phyloP scores from a whole-genome alignment of 805 yeast genomes.

The Monosporozyma yasuniensis region DNA sequence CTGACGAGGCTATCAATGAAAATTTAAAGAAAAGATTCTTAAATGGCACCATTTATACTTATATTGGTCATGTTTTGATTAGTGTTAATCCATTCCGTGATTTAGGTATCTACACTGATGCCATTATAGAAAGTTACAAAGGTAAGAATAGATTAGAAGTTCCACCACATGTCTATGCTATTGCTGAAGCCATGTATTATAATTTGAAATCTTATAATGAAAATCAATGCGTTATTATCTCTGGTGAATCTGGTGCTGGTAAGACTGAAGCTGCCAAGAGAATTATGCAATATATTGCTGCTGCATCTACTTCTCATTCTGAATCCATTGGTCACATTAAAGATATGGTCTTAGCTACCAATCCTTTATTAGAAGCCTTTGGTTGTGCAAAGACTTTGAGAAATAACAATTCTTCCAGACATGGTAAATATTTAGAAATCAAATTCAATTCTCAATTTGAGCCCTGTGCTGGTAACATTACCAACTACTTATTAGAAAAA shows the following conservation, averaged over 20 bases:
- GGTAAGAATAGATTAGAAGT: constrained; percentile 93
- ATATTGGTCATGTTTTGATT: constrained; percentile 88
- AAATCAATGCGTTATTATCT: constrained; percentile 92
- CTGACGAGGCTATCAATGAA: constrained; percentile 88
- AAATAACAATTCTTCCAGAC: constrained; percentile 95
- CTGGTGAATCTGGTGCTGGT: constrained; percentile 98
- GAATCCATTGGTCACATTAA: constrained; percentile 76
- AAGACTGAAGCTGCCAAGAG: constrained; percentile 97
- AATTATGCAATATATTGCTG: constrained; percentile 93
- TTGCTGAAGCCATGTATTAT: constrained; percentile 95
- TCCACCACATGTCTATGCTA: constrained; percentile 96
- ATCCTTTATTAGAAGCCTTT: constrained; percentile 95
- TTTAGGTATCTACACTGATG: constrained; percentile 86
- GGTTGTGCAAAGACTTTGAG: constrained; percentile 98
- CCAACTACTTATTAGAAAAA: constrained; percentile 88
- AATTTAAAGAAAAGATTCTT: constrained; percentile 82
- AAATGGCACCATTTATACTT: constrained; percentile 84
- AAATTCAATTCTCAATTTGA: constrained; percentile 72
- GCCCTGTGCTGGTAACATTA: constrained; percentile 92
- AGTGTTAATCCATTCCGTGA: constrained; percentile 96
- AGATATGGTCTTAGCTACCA: constrained; percentile 96
- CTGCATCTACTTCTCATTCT: constrained; percentile 56
- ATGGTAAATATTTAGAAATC: constrained; percentile 92
- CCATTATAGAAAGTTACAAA: constrained; percentile 62
- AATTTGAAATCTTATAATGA: constrained; percentile 90